A percentile compares a stretch with the other conserved stretches of the same genome.
Conservation (phyloP, 257 asterid species). For the Lantana camara region DNA sequence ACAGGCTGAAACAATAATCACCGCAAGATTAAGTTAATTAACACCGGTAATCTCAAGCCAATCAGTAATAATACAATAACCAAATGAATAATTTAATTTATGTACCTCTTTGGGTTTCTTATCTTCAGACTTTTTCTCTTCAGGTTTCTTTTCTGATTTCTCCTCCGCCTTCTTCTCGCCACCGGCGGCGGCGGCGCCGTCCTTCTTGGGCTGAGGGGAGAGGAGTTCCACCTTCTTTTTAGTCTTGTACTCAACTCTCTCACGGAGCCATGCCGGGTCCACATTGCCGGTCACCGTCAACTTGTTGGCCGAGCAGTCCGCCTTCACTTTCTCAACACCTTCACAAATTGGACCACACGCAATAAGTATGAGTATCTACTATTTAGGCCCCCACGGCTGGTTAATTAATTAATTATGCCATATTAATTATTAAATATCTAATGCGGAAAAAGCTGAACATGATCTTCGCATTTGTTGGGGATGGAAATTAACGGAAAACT, state of each 20-base stretch:
- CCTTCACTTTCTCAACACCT: constrained; percentile 87
- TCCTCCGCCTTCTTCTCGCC: constrained; percentile 50
- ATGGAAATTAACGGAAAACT: background rate
- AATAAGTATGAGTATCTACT: background rate
- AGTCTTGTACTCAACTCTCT: constrained; percentile 64
- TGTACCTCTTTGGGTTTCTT: constrained; percentile 68
- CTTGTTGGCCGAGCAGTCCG: constrained; percentile 65
- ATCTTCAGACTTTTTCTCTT: constrained; percentile 47
- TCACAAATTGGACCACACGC: constrained; percentile 30
- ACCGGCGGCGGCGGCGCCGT: constrained; percentile 32
- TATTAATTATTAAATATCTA: background rate
- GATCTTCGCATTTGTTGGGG: background rate
- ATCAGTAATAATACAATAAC: constrained; percentile 7
- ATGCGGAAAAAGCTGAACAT: constrained; percentile 8
- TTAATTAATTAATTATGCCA: too few relatives aligned
- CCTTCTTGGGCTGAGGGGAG: constrained; percentile 78
- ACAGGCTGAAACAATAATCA: constrained; percentile 45
- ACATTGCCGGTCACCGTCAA: constrained; percentile 83
- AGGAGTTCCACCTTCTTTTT: constrained; percentile 86
- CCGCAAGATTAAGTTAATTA: background rate
- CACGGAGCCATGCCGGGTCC: constrained; percentile 74
- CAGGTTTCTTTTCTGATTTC: constrained; percentile 48
- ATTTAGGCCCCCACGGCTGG: constrained; percentile 27
- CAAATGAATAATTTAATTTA: constrained; percentile 7
- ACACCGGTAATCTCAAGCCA: background rate